A percentile compares a stretch with the other conserved stretches of the same genome.
phyloP scores from a whole-genome alignment of 2,329 filamentous ascomycete genomes.

The Sporothrix variecibatus region DNA sequence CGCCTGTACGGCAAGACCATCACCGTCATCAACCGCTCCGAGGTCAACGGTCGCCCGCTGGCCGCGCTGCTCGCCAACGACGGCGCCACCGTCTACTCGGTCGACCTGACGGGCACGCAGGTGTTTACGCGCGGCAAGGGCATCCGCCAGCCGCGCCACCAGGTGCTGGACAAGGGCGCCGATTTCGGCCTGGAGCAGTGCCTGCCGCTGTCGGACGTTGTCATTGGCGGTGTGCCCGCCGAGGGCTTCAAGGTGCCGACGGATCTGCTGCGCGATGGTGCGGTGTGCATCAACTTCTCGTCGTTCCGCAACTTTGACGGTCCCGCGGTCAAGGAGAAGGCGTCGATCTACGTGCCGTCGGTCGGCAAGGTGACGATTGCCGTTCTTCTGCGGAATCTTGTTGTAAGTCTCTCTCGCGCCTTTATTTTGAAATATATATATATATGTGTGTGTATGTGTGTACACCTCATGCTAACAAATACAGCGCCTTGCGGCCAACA shows the following conservation, averaged over 20 bases:
- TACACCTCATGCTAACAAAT: neutral
- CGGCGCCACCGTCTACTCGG: constrained; percentile 90
- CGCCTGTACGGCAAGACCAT: constrained; percentile 90
- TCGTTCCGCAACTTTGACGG: constrained; percentile 90
- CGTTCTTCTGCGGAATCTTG: constrained; percentile 81
- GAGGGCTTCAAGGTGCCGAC: constrained; percentile 89
- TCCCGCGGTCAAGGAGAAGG: constrained; percentile 88
- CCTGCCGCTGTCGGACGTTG: constrained; percentile 84
- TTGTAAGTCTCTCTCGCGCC: constrained; percentile 58
- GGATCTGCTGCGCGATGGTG: constrained; percentile 79
- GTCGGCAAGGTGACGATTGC: constrained; percentile 98
- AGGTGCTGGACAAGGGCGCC: constrained; percentile 79
- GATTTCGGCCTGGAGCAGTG: constrained; percentile 75
- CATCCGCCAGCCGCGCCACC: constrained; percentile 80
- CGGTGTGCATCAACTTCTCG: constrained; percentile 98
- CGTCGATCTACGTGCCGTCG: constrained; percentile 93
- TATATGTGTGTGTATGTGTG: no score
- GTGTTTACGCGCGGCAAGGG: constrained; percentile 88
- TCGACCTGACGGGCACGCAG: constrained; percentile 89
- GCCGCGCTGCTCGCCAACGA: constrained; percentile 95
- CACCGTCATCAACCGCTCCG: constrained; percentile 93
- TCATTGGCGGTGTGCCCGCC: constrained; percentile 88
- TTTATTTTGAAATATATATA: neutral
- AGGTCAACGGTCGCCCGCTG: constrained; percentile 91
- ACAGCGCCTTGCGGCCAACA: constrained; percentile 28